Evolutionary conservation across 345 rosid genomes (phyloP), one percentile per base, ranked within the genome.

Genomic region (Hibiscus mutabilis): DNA sequence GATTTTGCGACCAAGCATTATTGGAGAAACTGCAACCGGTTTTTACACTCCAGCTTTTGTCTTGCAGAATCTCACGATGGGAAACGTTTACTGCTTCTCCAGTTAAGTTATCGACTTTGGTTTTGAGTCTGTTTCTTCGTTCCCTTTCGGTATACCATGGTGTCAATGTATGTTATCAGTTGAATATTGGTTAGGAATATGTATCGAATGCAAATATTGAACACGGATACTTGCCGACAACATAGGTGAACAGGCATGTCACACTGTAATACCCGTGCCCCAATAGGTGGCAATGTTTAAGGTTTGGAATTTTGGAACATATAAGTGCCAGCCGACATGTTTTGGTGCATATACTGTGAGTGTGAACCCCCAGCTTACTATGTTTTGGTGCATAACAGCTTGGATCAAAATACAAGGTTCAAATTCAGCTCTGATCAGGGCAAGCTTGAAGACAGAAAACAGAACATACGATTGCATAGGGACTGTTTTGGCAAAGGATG

Each of bases 381-480:
- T 31, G 37, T 53, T 52, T 40, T 69, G 72, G 49, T 69, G 62
- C 15, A 49, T 49, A 61, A 57, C 82, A 89, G 95, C 63, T 70
- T 91, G 96, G 97, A 85, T 93, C 31, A 89, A 74, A 82, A 84
- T 89, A 60, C 60, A 82, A 61, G 91, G 90, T 31, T 75, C 78
- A 37, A 72, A 79, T 25, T 70, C 89, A n/a, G 81, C 88, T 71
- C 82, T 74, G 15, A 68, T 93, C 27, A 85, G 78, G n/a, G 89
- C 96, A 60, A 91, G 82, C 76, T 81, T 91, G 21, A 84, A 75
- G 73, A 68, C 93, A 68, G 90, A 89, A 65, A 62, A 77, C 51
- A 25, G 42, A 46, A 74, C 73, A 3, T 66, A 33, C 2, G 35
- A 71, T 70, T 91, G 98, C 52, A 80, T 89, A 27, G 98, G 98